Evolutionary conservation across 768 basidiomycete species (phyloP).

Genomic region (Calocera viscosa): DNA sequence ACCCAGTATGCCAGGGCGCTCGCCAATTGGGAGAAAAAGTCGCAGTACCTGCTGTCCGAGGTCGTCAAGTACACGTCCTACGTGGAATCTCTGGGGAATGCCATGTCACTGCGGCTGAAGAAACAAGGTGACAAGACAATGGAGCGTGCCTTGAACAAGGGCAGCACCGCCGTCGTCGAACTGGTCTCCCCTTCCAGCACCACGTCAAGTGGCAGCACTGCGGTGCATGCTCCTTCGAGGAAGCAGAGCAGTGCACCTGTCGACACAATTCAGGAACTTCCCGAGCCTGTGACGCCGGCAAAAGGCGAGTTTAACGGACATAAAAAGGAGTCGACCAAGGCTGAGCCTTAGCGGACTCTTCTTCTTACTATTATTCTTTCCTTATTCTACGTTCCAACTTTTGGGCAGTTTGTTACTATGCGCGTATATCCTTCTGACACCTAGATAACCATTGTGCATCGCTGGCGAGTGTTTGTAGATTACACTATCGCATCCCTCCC

Average conservation of each 20-base stretch:
- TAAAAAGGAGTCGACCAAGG: neutral
- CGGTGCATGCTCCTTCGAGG: neutral
- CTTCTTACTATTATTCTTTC: neutral
- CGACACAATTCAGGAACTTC: constrained; percentile 1
- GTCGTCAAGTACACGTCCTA: constrained; percentile 94
- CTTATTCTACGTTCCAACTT: neutral
- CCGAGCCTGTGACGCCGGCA: neutral
- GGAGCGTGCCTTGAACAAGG: constrained; percentile 39
- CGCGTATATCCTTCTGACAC: constrained; percentile 1
- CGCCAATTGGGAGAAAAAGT: constrained; percentile 87
- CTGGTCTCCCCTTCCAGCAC: neutral
- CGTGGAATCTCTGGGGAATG: constrained; percentile 73
- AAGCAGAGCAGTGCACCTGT: neutral
- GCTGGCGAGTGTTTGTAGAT: constrained; percentile 6
- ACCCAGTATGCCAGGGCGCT: constrained; percentile 61
- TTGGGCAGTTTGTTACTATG: neutral
- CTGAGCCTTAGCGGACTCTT: neutral
- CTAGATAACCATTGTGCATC: constrained; percentile 2
- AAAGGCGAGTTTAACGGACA: neutral
- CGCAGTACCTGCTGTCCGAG: constrained; percentile 77
- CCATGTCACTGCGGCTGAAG: constrained; percentile 74
- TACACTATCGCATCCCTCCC: neutral
- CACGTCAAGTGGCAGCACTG: neutral
- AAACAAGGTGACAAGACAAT: constrained; percentile 80
- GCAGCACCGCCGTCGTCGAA: constrained; percentile 4